Base-by-base conservation (phyloP, 768 basidiomycete genomes). In the Leucogyrophana mollusca region DNA sequence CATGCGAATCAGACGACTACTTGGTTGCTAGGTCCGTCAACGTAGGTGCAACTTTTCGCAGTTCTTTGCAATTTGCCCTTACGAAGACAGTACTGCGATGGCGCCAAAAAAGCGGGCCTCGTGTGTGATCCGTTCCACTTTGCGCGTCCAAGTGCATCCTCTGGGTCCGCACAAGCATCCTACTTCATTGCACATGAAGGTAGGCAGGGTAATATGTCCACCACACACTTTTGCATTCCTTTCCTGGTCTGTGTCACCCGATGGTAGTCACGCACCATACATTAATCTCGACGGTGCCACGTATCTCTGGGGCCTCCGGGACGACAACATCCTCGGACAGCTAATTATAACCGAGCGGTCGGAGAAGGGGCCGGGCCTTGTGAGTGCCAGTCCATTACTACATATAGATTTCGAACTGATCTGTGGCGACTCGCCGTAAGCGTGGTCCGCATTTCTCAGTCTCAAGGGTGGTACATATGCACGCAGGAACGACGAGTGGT, bases 231-330 rank as follows among this genome's bases (percentile, higher is more conserved):
- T 95, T 16, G 93, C 89, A 2, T 79, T 93, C 53, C 80, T 90
- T 14, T 91, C 91, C 4, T 67, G 94, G 25, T 90, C 89, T 14
- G 80, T 80, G 7, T 77, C 83, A 16, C 74, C 78, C 0, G 74
- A 81, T 39, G 94, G 90, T 7, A 72, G 68, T 38, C 69, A 67
- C 23, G 90, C 82, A 0, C 63, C 95, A 36, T 87, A 83, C 55
- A 92, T 92, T 57, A 86, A 86, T 45, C 72, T 94, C 16, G 93
- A 95, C 56, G 94, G 94, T 2, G 77, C 85, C 22, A 91, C 90
- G 0, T 76, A 69, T 38, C 67, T 94, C 20, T 86, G 85, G 78
- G 83, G 94, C 58, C 62, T 93, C 37, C 66, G 74, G 27, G 77
- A 70, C 13, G 86, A 85, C 4, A 72, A 77, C 27, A 60, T 85